These are phyloP conservation scores for Obba rivulosa DNA, from an alignment of 768 basidiomycete species.

Conservation along the genomic window DNA sequence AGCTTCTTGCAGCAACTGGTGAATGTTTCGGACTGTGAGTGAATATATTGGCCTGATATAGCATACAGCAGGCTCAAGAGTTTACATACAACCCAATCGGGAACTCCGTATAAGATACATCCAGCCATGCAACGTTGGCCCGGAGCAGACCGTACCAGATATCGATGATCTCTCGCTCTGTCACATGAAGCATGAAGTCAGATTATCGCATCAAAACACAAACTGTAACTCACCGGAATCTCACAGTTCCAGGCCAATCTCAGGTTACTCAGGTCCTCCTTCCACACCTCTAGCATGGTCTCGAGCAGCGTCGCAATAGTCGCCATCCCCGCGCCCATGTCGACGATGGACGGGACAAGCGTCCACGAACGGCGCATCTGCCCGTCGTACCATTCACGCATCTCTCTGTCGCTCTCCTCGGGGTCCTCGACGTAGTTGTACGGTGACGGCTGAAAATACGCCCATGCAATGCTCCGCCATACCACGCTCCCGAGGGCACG, in stretches of 20 bases:
- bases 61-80: no score
- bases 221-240: conserved; percentile 40
- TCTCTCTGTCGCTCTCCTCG: conserved; percentile 22
- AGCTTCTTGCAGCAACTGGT: no score
- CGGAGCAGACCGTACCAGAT: conserved; percentile 57
- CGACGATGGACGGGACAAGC: conserved; percentile 45
- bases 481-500: conserved; percentile 54
- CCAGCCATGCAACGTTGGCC: no score
- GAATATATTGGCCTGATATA: no score
- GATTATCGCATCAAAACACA: not conserved
- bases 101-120: no score
- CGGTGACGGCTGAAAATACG: conserved; percentile 52
- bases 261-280: conserved; percentile 36
- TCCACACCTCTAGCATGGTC: conserved; percentile 51
- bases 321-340: conserved; percentile 54
- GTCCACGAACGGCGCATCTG: conserved; percentile 38
- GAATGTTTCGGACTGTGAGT: no score
- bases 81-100: no score
- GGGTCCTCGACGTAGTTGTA: conserved; percentile 20
- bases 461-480: conserved; percentile 67
- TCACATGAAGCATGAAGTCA: not conserved
- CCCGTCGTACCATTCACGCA: not conserved
- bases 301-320: conserved; percentile 52
- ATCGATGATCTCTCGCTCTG: conserved; percentile 40
- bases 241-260: conserved; percentile 37